Conservation (phyloP, 208 protist genomes). For the Trypanosoma brucei region DNA sequence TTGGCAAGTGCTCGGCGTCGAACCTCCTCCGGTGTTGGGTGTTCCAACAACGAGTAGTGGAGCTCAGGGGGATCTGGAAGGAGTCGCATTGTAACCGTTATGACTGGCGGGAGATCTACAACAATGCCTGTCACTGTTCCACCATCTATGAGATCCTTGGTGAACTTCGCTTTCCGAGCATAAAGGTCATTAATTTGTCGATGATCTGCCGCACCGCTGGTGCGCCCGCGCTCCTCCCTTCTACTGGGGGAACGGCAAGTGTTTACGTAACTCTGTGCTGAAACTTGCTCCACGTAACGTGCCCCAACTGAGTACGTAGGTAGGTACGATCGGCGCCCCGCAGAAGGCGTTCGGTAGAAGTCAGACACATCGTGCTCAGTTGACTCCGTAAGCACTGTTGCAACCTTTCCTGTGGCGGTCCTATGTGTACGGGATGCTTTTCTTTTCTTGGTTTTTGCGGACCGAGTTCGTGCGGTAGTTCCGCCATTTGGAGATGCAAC, state of each 20-base stretch:
- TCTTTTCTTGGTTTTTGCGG: no score
- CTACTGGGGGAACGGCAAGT: neutral
- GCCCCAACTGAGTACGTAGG: neutral
- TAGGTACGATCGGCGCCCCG: neutral
- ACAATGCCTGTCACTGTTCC: slow-evolving; percentile 67
- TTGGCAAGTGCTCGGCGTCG: slow-evolving; percentile 66
- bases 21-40: slow-evolving; percentile 60
- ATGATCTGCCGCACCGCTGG: slow-evolving; percentile 7
- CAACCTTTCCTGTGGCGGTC: no score
- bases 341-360: neutral
- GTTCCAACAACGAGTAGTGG: slow-evolving; percentile 56
- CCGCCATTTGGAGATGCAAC: no score
- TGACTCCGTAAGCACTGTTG: no score
- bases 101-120: slow-evolving; percentile 47
- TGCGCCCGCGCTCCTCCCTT: neutral
- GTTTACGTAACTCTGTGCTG: neutral
- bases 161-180: slow-evolving; percentile 40
- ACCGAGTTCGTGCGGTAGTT: no score
- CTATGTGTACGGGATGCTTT: no score
- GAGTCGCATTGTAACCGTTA: slow-evolving; percentile 65
- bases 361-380: no score
- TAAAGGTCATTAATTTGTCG: slow-evolving; percentile 23
- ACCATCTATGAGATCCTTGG: slow-evolving; percentile 56
- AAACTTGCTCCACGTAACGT: neutral
- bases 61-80: slow-evolving; percentile 42